Conservation (phyloP, 345 rosid species). For the Ricinus communis region DNA sequence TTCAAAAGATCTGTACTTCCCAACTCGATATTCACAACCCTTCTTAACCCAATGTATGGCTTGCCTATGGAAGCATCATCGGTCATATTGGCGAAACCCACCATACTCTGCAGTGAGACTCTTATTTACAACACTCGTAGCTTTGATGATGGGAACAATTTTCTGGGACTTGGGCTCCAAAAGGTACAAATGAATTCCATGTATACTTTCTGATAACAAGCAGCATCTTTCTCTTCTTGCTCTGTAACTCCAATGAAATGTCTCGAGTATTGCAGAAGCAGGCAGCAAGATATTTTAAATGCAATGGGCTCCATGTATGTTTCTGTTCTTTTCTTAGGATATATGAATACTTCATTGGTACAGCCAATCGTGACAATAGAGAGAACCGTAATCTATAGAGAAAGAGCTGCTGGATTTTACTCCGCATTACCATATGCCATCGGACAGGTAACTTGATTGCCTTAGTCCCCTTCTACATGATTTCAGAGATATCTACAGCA, state of each 20-base stretch:
- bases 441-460: conserved; percentile 42
- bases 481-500: not conserved
- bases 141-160: conserved; percentile 60
- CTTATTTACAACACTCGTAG: conserved; percentile 51
- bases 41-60: conserved; percentile 49
- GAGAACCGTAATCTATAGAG: conserved; percentile 68
- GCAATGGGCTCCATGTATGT: conserved; percentile 72
- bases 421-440: conserved; percentile 68
- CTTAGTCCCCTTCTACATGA: no score
- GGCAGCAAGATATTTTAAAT: conserved; percentile 49
- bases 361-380: conserved; percentile 65
- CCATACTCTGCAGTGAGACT: conserved; percentile 53
- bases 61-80: conserved; percentile 62
- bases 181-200: conserved; percentile 32
- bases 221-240: no score
- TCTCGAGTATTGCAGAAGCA: conserved; percentile 33
- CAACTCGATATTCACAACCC: conserved; percentile 45
- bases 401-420: conserved; percentile 73
- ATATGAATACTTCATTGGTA: conserved; percentile 45
- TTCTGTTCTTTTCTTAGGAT: conserved; percentile 59
- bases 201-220: not conserved
- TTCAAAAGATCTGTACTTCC: conserved; percentile 49
- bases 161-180: conserved; percentile 61
- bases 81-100: conserved; percentile 60
- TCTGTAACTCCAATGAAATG: not conserved